These are phyloP conservation scores for Galeopsis tetrahit DNA, from an alignment of 257 asterid species.

Conservation along the genomic window DNA sequence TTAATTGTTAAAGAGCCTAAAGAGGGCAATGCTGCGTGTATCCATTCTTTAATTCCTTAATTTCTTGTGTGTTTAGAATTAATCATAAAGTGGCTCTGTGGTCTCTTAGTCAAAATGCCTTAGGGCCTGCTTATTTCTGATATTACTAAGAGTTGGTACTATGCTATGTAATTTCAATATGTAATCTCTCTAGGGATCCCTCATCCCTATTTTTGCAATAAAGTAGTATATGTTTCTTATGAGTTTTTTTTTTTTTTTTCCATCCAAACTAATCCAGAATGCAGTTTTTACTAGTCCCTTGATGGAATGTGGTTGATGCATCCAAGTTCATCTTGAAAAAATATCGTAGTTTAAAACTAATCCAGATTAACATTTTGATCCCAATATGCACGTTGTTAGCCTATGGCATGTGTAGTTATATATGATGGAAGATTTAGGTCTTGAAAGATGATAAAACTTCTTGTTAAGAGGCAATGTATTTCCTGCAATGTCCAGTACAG, in stretches of 20 bases:
- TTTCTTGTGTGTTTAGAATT: neutral
- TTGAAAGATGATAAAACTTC: neutral
- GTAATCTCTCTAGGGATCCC: no score
- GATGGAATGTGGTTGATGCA: neutral
- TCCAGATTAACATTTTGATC: neutral
- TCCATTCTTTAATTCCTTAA: neutral
- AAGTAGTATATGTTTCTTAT: neutral
- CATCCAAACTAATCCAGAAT: neutral
- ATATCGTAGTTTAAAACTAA: constrained; percentile 9
- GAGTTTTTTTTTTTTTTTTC: neutral
- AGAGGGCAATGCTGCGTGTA: constrained; percentile 13
- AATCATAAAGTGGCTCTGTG: no score
- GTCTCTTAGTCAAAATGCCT: no score
- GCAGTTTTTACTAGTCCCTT: neutral
- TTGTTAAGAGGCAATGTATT: neutral
- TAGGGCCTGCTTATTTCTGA: no score
- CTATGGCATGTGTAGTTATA: neutral
- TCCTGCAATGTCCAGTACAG: neutral
- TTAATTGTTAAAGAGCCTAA: neutral
- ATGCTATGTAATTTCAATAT: no score
- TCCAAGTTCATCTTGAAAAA: neutral
- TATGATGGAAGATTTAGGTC: constrained; percentile 14
- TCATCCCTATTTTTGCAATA: no score
- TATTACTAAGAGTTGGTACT: no score
- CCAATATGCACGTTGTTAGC: neutral